Percentiles rank a stretch among this genome's conserved stretches.
Evolutionary conservation across 2,329 filamentous ascomycete genomes (phyloP).

Genomic region (Epicoccum sorghinum): DNA sequence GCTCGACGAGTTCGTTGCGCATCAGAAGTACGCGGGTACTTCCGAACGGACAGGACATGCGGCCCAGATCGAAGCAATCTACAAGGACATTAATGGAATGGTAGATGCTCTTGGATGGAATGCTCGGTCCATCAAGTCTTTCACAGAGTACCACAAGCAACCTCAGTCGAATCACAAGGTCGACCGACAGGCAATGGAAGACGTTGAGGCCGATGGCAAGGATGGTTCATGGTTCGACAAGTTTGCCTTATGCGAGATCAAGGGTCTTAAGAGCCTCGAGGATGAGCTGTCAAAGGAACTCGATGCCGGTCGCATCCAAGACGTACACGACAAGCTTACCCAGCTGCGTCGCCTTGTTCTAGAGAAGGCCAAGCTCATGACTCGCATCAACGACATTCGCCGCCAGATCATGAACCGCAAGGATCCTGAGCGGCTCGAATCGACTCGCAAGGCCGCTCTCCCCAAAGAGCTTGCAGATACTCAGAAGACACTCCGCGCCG

Average conservation of each 20-base stretch:
- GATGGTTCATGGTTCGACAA: slow-evolving; percentile 60
- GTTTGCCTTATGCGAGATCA: slow-evolving; percentile 79
- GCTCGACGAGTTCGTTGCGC: slow-evolving; percentile 71
- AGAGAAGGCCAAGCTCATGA: slow-evolving; percentile 70
- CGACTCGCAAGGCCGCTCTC: slow-evolving; percentile 73
- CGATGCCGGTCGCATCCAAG: slow-evolving; percentile 70
- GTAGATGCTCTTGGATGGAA: slow-evolving; percentile 91
- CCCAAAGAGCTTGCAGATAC: slow-evolving; percentile 82
- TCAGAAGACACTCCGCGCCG: slow-evolving; percentile 79
- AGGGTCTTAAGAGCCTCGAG: slow-evolving; percentile 68
- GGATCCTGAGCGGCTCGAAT: slow-evolving; percentile 70
- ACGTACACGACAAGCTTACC: slow-evolving; percentile 71
- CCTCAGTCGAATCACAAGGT: slow-evolving; percentile 58
- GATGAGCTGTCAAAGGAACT: slow-evolving; percentile 68
- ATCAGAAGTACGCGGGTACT: slow-evolving; percentile 53
- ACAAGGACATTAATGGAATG: slow-evolving; percentile 89
- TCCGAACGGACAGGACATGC: slow-evolving; percentile 50
- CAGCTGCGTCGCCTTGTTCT: slow-evolving; percentile 70
- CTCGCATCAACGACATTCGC: slow-evolving; percentile 78
- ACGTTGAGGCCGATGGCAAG: slow-evolving; percentile 44
- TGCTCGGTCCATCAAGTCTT: slow-evolving; percentile 67
- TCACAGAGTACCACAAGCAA: slow-evolving; percentile 67
- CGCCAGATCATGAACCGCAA: slow-evolving; percentile 73
- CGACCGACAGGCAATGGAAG: slow-evolving; percentile 67
- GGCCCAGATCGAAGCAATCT: slow-evolving; percentile 61